phyloP scores from a whole-genome alignment of 495 filamentous ascomycete genomes.

The Cercophora sp. region DNA sequence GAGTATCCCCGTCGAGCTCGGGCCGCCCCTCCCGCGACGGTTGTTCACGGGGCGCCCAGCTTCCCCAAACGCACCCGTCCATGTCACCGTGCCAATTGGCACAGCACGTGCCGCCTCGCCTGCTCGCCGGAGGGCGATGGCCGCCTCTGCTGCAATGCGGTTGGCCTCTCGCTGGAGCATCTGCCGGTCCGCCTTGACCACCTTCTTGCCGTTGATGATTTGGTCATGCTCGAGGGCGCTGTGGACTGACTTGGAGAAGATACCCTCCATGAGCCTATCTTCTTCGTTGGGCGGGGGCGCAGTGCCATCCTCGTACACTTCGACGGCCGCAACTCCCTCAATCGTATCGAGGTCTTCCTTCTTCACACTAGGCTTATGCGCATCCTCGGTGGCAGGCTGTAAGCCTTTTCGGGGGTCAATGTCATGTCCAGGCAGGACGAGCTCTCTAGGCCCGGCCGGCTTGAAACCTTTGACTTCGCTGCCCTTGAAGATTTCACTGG shows the following conservation, averaged over 20 bases:
- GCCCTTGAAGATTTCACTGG: constrained; percentile 76
- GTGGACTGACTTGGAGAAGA: constrained; percentile 82
- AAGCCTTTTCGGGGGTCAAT: background rate
- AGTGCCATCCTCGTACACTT: constrained; percentile 21
- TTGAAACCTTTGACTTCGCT: constrained; percentile 64
- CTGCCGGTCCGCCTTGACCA: constrained; percentile 60
- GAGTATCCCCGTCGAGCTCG: constrained; percentile 54
- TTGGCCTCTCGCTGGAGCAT: constrained; percentile 79
- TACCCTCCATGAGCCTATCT: constrained; percentile 74
- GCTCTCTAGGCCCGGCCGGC: constrained; percentile 36
- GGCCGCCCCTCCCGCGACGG: constrained; percentile 35
- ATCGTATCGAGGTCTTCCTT: constrained; percentile 29
- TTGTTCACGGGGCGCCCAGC: constrained; percentile 54
- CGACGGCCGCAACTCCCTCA: constrained; percentile 37
- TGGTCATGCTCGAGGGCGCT: constrained; percentile 84
- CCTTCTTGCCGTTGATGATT: constrained; percentile 61
- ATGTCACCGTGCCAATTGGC: constrained; percentile 83
- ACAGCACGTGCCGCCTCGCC: constrained; percentile 65
- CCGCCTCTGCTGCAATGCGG: constrained; percentile 72
- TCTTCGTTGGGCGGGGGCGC: constrained; percentile 37
- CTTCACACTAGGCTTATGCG: constrained; percentile 34
- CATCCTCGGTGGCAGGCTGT: constrained; percentile 4
- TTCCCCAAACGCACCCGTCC: constrained; percentile 81
- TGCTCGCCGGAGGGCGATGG: constrained; percentile 66
- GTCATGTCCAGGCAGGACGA: constrained; percentile 17